These are phyloP conservation scores for Voacanga thouarsii DNA, from an alignment of 257 asterid species.

Conservation along the genomic window DNA sequence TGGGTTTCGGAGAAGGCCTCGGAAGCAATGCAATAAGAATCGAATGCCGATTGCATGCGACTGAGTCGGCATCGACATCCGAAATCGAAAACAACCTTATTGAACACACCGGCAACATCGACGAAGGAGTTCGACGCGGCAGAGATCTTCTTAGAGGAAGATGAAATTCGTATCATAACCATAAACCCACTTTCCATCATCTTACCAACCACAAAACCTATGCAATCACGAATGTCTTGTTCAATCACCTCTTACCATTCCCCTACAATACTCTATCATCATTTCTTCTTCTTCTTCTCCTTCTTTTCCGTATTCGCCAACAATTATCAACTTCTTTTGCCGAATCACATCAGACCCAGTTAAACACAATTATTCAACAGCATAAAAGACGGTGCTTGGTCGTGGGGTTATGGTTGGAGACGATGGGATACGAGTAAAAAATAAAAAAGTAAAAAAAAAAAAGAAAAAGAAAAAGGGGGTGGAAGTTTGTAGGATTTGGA, in stretches of 20 bases:
- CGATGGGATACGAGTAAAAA: background rate
- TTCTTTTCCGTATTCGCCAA: background rate
- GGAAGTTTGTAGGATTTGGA: no score
- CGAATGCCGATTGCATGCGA: conserved; percentile 34
- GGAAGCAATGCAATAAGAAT: conserved; percentile 29
- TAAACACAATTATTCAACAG: background rate
- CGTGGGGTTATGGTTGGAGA: background rate
- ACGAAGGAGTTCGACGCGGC: background rate
- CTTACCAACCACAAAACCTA: background rate
- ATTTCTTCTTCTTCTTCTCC: background rate
- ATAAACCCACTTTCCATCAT: conserved; percentile 8
- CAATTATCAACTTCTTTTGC: background rate
- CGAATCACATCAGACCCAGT: background rate
- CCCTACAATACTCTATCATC: background rate
- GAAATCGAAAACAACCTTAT: conserved; percentile 20
- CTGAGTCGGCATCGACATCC: conserved; percentile 39
- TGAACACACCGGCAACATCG: background rate
- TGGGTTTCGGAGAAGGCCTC: conserved; percentile 31
- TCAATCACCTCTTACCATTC: background rate
- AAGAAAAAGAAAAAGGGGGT: background rate
- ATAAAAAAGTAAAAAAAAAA: background rate
- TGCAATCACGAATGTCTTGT: background rate
- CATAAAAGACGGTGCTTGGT: background rate
- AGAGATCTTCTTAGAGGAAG: conserved; percentile 13
- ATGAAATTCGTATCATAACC: conserved; percentile 11